These are phyloP conservation scores for Claviceps pusilla DNA, from an alignment of 2,329 filamentous ascomycete species.

Conservation along the genomic window DNA sequence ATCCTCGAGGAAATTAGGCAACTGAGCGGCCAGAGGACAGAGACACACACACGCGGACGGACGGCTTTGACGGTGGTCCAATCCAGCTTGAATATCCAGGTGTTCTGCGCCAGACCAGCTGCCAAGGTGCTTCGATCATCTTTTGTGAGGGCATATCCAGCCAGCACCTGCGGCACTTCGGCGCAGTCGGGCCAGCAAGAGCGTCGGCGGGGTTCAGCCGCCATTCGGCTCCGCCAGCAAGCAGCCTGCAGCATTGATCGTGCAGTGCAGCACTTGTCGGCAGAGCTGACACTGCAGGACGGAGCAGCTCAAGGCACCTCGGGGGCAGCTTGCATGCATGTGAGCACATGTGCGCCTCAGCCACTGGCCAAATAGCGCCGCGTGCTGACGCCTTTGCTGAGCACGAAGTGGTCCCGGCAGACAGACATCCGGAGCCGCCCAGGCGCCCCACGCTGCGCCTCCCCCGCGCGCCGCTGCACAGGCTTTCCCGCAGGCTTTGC, in stretches of 20 bases:
- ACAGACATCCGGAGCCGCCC: neutral
- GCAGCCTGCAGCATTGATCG: neutral
- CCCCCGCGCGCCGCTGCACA: too few relatives aligned
- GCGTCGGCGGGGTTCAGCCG: too few relatives aligned
- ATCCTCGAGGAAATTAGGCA: neutral
- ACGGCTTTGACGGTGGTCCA: neutral
- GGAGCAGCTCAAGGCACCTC: too few relatives aligned
- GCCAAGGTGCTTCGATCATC: neutral
- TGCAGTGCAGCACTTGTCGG: neutral
- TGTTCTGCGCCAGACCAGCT: neutral
- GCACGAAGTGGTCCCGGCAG: constrained; percentile 1
- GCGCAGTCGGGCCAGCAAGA: too few relatives aligned
- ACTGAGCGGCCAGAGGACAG: neutral
- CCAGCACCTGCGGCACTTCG: neutral
- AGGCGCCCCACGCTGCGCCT: constrained; percentile 1
- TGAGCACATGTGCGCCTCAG: neutral
- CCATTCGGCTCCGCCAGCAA: too few relatives aligned
- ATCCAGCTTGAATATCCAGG: neutral
- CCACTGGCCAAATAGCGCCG: neutral
- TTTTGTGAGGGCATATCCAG: neutral
- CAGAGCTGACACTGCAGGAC: neutral
- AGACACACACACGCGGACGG: neutral
- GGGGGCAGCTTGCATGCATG: neutral
- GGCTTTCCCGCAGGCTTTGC: neutral
- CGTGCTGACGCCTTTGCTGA: constrained; percentile 2